Evolutionary conservation across 768 basidiomycete species (phyloP), one percentile per base, ranked within the genome.

Genomic region (Hericium erinaceus): DNA sequence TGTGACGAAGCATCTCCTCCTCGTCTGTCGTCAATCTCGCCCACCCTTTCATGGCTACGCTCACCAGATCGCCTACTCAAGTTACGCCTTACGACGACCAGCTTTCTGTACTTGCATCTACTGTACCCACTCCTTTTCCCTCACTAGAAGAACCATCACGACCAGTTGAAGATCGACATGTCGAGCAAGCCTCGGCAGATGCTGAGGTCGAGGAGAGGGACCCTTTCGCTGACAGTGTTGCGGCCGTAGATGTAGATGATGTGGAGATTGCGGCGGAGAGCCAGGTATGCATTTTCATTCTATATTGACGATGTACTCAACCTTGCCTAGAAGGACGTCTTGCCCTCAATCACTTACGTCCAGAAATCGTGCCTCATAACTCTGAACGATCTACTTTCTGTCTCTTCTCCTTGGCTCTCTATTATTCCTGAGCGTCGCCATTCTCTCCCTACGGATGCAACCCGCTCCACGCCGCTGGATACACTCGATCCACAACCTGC

Each of bases 321-420:
- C 33, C 33, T 53, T 12, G n/a, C 33, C n/a, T 53, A 1, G 9
- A 22, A 75, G 60, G 82, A 87, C 61, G 72, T 89, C 39, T 73
- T 85, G 63, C 81, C 85, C 9, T 90, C 88, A n/a, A 84, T 92
- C 61, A 73, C 77, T 13, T 77, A 80, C 56, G 87, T 92, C 37
- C 84, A 89, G 64, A 79, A 77, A 58, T 87, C 87, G 16, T 90
- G 87, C 67, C 65, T 92, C 24, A 83, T 83, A 74, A 87, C 86
- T 2, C 73, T 92, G 50, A 81, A 83, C 63, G 84, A 81, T 67
- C 74, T 91, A 20, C 79, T 90, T 20, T 81, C 82, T 37, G 74
- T 72, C 12, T 74, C 78, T 15, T 70, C 70, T 2, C 64, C 71
- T 57, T 82, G 79, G 82, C 75, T 72, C 54, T 75, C 81, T 9